Conservation (phyloP, 352 stramenopile species). For the Hyaloperonospora brassicae region DNA sequence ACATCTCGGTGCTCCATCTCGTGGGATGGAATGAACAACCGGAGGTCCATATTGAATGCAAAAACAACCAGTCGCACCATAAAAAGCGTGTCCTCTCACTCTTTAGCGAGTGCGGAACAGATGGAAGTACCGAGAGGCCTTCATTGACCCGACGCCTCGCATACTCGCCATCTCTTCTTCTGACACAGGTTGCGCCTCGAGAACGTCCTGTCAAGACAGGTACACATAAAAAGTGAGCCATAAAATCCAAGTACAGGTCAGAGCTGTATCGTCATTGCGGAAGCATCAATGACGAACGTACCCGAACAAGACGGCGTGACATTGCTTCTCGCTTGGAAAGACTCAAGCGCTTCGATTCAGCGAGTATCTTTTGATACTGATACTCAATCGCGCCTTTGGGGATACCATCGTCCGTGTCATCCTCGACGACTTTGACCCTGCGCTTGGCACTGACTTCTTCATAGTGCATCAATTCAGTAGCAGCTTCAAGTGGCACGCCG, state of each 20-base stretch:
- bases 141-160: conserved; percentile 39
- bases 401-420: conserved; percentile 8
- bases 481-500: conserved; percentile 18
- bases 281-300: conserved; percentile 6
- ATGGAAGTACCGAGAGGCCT: conserved; percentile 47
- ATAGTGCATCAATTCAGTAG: conserved; percentile 4
- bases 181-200: conserved; percentile 31
- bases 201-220: conserved; percentile 32
- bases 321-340: conserved; percentile 54
- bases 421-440: not conserved
- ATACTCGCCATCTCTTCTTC: conserved; percentile 59
- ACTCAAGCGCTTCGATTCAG: conserved; percentile 31
- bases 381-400: conserved; percentile 41
- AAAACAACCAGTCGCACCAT: too few relatives aligned
- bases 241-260: not conserved
- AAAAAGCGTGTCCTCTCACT: too few relatives aligned
- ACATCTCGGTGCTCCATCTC: too few relatives aligned
- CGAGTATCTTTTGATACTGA: conserved; percentile 47
- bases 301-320: conserved; percentile 37
- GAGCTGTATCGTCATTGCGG: not conserved
- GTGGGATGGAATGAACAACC: too few relatives aligned
- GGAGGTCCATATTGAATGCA: too few relatives aligned
- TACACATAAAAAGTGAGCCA: not conserved
- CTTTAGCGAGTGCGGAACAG: conserved; percentile 18
- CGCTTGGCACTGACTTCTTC: conserved; percentile 7